A percentile compares a stretch with the other conserved stretches of the same genome.
These are phyloP conservation scores for Chlorokybus atmophyticus DNA, from an alignment of 139 green algal species.

Conservation along the genomic window DNA sequence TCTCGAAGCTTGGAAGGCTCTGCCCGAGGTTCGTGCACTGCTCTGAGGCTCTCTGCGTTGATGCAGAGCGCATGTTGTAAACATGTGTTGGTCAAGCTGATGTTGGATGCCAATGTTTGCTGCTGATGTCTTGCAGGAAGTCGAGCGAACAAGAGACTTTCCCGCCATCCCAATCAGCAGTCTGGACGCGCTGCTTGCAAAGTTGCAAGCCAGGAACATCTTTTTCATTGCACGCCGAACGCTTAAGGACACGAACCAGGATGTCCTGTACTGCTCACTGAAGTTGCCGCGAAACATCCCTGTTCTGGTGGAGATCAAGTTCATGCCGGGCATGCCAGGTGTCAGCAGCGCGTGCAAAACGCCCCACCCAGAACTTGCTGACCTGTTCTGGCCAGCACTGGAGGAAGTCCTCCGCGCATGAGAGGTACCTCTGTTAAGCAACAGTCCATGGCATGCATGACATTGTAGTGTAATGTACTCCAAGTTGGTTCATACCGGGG, in stretches of 20 bases:
- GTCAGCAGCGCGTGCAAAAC: slow-evolving; percentile 22
- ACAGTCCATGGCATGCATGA: too few species aligned
- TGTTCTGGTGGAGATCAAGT: slow-evolving; percentile 23
- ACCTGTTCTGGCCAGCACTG: slow-evolving; percentile 20
- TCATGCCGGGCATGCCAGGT: slow-evolving; percentile 3
- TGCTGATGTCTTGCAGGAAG: too few species aligned
- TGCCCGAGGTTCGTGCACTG: too few species aligned
- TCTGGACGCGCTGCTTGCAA: slow-evolving; percentile 7
- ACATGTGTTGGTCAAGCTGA: too few species aligned
- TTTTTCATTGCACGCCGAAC: slow-evolving; percentile 27
- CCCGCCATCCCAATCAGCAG: neutral
- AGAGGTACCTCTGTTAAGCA: too few species aligned
- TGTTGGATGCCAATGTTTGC: too few species aligned
- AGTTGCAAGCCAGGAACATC: slow-evolving; percentile 15
- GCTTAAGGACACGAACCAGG: slow-evolving; percentile 27
- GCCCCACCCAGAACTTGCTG: slow-evolving; percentile 9
- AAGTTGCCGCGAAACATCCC: slow-evolving; percentile 15
- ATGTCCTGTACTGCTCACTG: slow-evolving; percentile 21
- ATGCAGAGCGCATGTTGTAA: too few species aligned
- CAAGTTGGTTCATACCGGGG: too few species aligned
- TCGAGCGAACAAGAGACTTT: neutral
- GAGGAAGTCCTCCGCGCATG: slow-evolving; percentile 6
- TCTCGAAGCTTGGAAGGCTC: too few species aligned
- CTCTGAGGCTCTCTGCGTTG: too few species aligned
- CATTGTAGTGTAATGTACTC: too few species aligned